Conservation (phyloP, 176 grass and related monocot species). For the Paspalum notatum region DNA sequence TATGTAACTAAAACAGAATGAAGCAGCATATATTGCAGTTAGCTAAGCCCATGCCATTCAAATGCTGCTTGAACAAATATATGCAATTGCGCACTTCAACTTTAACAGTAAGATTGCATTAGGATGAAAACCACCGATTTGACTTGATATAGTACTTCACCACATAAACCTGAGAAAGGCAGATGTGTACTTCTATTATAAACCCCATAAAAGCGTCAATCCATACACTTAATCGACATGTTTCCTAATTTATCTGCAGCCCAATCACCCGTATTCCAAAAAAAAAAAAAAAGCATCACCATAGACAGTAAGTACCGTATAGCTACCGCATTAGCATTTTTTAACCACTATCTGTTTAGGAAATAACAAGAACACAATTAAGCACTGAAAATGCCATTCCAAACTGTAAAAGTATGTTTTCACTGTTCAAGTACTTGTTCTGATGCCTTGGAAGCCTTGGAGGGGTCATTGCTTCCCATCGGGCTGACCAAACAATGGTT, state of each 20-base stretch:
- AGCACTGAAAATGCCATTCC: neutral
- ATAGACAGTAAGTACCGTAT: neutral
- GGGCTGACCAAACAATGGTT: neutral
- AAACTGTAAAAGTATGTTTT: neutral
- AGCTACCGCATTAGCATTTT: neutral
- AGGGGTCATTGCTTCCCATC: conserved; percentile 64
- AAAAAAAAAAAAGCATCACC: neutral
- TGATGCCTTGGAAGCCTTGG: conserved; percentile 56
- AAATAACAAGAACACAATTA: neutral
- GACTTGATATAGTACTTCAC: conserved; percentile 4
- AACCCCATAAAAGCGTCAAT: neutral
- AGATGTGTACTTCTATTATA: neutral
- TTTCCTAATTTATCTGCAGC: conserved; percentile 5
- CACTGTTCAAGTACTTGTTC: conserved; percentile 49
- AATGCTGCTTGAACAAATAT: neutral
- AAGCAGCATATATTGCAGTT: conserved; percentile 28
- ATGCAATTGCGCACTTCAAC: conserved; percentile 2
- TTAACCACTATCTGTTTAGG: neutral
- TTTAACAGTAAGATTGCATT: conserved; percentile 5
- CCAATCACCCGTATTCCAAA: neutral
- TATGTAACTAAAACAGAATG: conserved; percentile 30
- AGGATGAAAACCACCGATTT: neutral
- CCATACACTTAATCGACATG: neutral
- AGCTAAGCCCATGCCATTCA: too few species aligned
- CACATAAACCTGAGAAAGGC: conserved; percentile 14